Conservation (phyloP, 345 rosid genomes). For the Sonneratia alba region DNA sequence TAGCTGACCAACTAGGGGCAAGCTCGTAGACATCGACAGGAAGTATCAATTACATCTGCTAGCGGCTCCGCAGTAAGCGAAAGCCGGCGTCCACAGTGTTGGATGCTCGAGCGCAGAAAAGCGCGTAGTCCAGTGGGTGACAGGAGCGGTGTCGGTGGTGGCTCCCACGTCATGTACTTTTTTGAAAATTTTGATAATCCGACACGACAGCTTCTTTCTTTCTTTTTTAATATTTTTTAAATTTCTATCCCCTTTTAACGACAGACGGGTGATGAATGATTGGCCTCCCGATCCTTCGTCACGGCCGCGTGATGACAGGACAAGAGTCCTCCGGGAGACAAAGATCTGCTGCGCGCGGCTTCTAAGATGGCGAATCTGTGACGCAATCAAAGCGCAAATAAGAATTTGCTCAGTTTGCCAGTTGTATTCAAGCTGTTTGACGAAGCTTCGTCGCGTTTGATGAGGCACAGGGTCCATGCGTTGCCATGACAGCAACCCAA, state of each 20-base stretch:
- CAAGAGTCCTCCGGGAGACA: conserved; percentile 1
- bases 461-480: background rate
- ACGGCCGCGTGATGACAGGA: background rate
- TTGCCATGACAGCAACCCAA: too few species aligned
- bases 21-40: too few species aligned
- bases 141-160: conserved; percentile 3
- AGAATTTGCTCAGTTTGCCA: background rate
- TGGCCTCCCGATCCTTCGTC: background rate
- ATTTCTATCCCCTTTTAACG: background rate
- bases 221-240: background rate
- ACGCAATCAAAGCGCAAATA: background rate
- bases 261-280: conserved; percentile 3
- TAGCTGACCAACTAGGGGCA: too few species aligned
- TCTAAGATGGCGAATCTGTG: background rate
- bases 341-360: conserved; percentile 5
- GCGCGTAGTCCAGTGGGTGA: conserved; percentile 4
- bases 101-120: background rate
- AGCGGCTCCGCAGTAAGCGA: too few species aligned
- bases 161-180: conserved; percentile 7
- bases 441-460: background rate
- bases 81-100: background rate
- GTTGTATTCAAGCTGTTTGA: background rate
- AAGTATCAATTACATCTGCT: too few species aligned
- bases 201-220: background rate
- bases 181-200: background rate